These are phyloP conservation scores for Babesia bovis DNA, from an alignment of 169 alveolate species.

Conservation along the genomic window DNA sequence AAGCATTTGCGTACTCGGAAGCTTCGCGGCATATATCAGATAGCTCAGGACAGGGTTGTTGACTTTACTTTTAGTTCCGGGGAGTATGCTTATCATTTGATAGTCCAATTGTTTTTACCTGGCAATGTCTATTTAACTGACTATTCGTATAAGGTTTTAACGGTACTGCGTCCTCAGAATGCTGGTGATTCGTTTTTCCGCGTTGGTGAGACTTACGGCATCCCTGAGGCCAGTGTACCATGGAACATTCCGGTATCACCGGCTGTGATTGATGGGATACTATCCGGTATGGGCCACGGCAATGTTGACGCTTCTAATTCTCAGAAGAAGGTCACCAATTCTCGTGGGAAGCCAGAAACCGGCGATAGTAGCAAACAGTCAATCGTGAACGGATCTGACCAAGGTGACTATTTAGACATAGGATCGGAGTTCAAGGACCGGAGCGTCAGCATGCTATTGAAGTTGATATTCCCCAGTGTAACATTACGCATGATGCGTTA, in stretches of 20 bases:
- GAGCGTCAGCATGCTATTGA: conserved; percentile 14
- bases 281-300: background rate
- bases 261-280: background rate
- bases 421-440: background rate
- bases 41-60: conserved; percentile 90
- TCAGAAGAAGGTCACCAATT: background rate
- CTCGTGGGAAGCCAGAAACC: background rate
- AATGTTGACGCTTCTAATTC: background rate
- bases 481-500: conserved; percentile 6
- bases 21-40: conserved; percentile 73
- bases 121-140: conserved; percentile 93
- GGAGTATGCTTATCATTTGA: conserved; percentile 87
- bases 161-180: conserved; percentile 65
- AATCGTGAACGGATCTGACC: background rate
- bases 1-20: conserved; percentile 73
- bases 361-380: background rate
- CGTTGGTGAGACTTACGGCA: conserved; percentile 41
- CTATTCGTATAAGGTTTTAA: conserved; percentile 81
- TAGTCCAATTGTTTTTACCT: conserved; percentile 89
- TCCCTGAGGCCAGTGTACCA: conserved; percentile 23
- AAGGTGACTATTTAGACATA: background rate
- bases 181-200: conserved; percentile 62
- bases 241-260: conserved; percentile 12
- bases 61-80: conserved; percentile 90
- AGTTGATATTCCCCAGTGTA: conserved; percentile 46